Conservation (phyloP, 768 basidiomycete genomes). For the Boletus reticulatus region DNA sequence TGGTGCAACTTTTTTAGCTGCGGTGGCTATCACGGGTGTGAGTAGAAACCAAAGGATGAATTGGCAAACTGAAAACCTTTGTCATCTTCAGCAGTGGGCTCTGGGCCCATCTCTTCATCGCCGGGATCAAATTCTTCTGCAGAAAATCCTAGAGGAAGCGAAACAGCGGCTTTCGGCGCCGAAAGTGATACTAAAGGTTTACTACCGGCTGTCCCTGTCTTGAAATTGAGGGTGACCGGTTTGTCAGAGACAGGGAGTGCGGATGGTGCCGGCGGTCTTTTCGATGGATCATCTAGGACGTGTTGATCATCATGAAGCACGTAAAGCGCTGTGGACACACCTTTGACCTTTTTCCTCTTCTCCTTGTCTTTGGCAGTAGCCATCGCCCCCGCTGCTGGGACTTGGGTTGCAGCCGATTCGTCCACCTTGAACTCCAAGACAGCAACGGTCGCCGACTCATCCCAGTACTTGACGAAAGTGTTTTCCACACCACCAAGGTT, state of each 20-base stretch:
- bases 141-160: constrained; percentile 61
- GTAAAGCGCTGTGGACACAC: constrained; percentile 27
- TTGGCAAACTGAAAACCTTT: constrained; percentile 23
- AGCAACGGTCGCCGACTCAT: constrained; percentile 75
- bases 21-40: constrained; percentile 33
- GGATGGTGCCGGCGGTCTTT: constrained; percentile 55
- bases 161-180: constrained; percentile 34
- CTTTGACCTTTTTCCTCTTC: constrained; percentile 54
- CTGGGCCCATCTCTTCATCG: constrained; percentile 44
- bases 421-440: constrained; percentile 80
- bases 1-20: constrained; percentile 74
- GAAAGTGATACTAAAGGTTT: constrained; percentile 23
- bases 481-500: constrained; percentile 72
- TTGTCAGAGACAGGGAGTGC: constrained; percentile 73
- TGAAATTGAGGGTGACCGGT: constrained; percentile 78
- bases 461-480: constrained; percentile 88
- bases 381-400: constrained; percentile 31
- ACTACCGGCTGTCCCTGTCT: constrained; percentile 32
- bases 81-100: constrained; percentile 46
- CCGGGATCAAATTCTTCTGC: constrained; percentile 52
- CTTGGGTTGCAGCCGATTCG: constrained; percentile 38
- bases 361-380: constrained; percentile 58
- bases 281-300: constrained; percentile 33
- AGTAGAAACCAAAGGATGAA: constrained; percentile 2
- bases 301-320: constrained; percentile 7